A percentile compares a stretch with the other conserved stretches of the same genome.
These are phyloP conservation scores for Abortiporus biennis DNA, from an alignment of 1,284 basidiomycete genomes.

Conservation along the genomic window DNA sequence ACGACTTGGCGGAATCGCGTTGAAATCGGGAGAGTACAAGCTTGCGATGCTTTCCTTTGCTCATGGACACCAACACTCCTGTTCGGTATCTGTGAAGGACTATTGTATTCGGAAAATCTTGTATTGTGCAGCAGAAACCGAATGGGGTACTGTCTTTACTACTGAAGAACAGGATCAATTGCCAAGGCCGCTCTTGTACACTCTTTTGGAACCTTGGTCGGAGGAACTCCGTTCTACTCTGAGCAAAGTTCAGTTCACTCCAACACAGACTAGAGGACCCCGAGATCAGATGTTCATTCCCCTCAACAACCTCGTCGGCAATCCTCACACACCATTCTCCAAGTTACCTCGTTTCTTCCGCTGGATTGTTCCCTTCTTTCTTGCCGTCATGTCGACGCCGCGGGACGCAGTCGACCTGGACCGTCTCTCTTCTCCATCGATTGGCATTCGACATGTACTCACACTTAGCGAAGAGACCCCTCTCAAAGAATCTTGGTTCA, in stretches of 20 bases:
- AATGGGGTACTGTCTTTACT: constrained; percentile 44
- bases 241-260: constrained; percentile 21
- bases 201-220: constrained; percentile 39
- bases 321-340: constrained; percentile 18
- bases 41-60: constrained; percentile 52
- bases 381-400: constrained; percentile 59
- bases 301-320: background rate
- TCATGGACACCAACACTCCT: constrained; percentile 34
- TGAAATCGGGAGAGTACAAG: constrained; percentile 31
- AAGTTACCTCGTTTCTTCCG: constrained; percentile 53
- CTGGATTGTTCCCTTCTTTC: constrained; percentile 52
- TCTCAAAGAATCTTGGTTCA: constrained; percentile 42
- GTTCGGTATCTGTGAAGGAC: constrained; percentile 30
- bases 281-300: constrained; percentile 38
- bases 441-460: constrained; percentile 52
- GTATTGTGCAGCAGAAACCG: constrained; percentile 38
- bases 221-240: constrained; percentile 28
- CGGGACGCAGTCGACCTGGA: constrained; percentile 43
- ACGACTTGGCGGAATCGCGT: constrained; percentile 41
- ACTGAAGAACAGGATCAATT: constrained; percentile 35
- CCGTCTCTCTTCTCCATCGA: constrained; percentile 34
- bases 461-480: constrained; percentile 56
- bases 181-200: constrained; percentile 22
- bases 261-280: constrained; percentile 35
- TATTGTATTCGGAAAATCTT: constrained; percentile 42